Evolutionary conservation across 2,329 filamentous ascomycete species (phyloP).

Genomic region (Tolypocladium nubicola): DNA sequence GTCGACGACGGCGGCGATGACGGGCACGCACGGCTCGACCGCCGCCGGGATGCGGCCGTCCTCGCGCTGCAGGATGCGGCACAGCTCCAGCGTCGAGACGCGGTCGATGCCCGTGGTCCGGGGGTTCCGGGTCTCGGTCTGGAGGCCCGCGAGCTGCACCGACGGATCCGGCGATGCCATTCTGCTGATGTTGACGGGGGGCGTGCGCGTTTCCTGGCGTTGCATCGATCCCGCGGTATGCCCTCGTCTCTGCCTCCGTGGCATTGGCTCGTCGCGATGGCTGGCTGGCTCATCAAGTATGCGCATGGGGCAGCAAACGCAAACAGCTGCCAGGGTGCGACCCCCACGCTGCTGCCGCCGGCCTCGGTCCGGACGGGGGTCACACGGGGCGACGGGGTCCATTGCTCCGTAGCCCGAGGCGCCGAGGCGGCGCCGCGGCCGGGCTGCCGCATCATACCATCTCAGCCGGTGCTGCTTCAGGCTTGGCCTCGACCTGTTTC

Average conservation of each 20-base stretch:
- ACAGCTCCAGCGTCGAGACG: slow-evolving; percentile 7
- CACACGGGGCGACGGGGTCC: not conserved
- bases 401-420: not conserved
- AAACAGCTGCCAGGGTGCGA: not conserved
- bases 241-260: not conserved
- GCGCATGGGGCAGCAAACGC: not conserved
- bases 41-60: slow-evolving; percentile 7
- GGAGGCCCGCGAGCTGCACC: slow-evolving; percentile 6
- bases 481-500: not conserved
- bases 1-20: slow-evolving; percentile 8
- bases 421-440: not conserved
- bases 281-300: not conserved
- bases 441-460: not conserved
- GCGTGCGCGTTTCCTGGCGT: not conserved
- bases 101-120: slow-evolving; percentile 6
- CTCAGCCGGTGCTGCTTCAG: not conserved
- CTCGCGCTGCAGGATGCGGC: slow-evolving; percentile 10
- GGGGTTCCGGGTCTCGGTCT: slow-evolving; percentile 9
- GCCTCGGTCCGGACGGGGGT: not conserved
- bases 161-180: not conserved
- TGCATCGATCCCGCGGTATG: not conserved
- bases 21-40: slow-evolving; percentile 8
- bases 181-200: not conserved
- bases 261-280: not conserved
- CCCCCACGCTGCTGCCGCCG: not conserved